Base-by-base conservation (phyloP, 106 monocot genomes). In the Apostasia ramifera region DNA sequence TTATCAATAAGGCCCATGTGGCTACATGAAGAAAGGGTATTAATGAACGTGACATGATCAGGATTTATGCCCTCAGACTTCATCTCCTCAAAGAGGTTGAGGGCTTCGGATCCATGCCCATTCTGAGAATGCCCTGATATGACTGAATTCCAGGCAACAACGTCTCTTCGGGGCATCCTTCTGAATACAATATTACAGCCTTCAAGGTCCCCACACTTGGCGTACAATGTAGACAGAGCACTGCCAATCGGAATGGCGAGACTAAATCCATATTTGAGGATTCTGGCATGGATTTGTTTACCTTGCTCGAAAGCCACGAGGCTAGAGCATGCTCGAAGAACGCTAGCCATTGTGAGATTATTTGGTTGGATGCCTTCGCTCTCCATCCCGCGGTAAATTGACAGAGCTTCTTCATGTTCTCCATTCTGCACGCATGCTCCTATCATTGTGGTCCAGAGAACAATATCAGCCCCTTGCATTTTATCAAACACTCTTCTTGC, bases 71-170 rank as follows among this genome's bases (percentile, higher is more conserved):
- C 73, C 26, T 80, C 78, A 26, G 1, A 8, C 63, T 72, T 69
- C 87, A 91, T 91, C 59, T 80, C 82, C 13, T 82, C 84, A 62
- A 84, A 91, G 51, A 91, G 80, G 39, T 71, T 56, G 44, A 91
- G 67, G 47, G 91, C 87, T 39, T 70, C 73, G 8, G 6, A 43
- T 40, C 82, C 84, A 40, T 40, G 63, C 2, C 91, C 87, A 71
- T 91, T 91, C 38, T 91, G 87, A 12, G 87, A 70, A 55, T 80
- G 85, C 26, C 87, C 87, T 11, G 91, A 87, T 64, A 91, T 84
- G 4, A 87, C 75, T 13, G 91, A 80, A 60, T 87, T 91, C 91
- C 91, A 91, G 40, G 87, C 81, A 55, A 91, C 70, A 26, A 76
- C 68, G 63, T 91, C 87, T 57, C 70, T 82, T 3, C 67, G 41